Base-by-base conservation (phyloP, 192 early-diverging fungal species). In the Obelidium mucronatum region DNA sequence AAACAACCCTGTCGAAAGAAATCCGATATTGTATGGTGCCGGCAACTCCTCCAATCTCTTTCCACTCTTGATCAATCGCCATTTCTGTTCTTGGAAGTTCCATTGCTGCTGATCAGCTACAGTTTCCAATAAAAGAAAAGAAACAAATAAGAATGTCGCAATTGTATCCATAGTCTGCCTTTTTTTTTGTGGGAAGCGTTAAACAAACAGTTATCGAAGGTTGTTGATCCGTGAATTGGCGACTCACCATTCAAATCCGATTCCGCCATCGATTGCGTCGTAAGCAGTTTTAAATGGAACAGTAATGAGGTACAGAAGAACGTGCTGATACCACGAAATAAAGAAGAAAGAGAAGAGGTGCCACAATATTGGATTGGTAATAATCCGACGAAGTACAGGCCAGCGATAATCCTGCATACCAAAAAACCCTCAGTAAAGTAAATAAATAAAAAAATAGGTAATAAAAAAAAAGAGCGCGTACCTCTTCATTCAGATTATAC, bases 101-200 rank as follows among this genome's bases (percentile, higher is more conserved):
- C 85, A 96, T 77, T 96, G 93, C 66, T 97, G 94, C 35, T 92
- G 39, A 77, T 97, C 96, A 0, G 94, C 93, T 2, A 89, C 61
- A 0, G 82, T 83, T 79, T 97, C 95, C 31, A 79, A 53, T 0
- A 62, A 40, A 26, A 95, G 78, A 22, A 89, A 68, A n/a, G 34
- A 13, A 4, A 73, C 62, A 0, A 85, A 62, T 74, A 89, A 88
- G 2, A 69, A 65, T 0, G 76, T 79, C 15, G 88, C 84, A 22
- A 79, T 24, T 1, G 71, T 66, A 66, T 94, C 93, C 4, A 80
- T n/a, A n/a, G n/a, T n/a, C n/a, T n/a, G n/a, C n/a, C n/a, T n/a
- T n/a, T n/a, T n/a, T n/a, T n/a, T n/a, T n/a, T n/a, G n/a, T n/a
- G n/a, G n/a, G n/a, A n/a, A n/a, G n/a, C n/a, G n/a, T n/a, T n/a